Percentiles rank a stretch among this genome's conserved stretches.
Evolutionary conservation across 2,329 filamentous ascomycete genomes (phyloP).

Genomic region (Dactylonectria macrodidyma): DNA sequence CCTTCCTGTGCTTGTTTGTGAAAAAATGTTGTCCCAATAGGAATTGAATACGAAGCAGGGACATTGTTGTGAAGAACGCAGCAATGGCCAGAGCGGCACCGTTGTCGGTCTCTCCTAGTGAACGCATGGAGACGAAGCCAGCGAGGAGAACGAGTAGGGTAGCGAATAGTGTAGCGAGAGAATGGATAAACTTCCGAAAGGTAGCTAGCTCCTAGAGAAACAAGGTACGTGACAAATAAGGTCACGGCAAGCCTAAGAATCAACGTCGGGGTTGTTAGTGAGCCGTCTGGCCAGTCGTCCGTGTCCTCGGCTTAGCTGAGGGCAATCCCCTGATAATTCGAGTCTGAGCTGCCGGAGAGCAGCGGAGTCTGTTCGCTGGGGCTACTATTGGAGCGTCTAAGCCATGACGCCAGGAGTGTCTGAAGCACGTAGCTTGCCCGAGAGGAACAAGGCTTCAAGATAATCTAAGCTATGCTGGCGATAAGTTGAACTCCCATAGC

Average conservation of each 20-base stretch:
- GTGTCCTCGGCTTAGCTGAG: background rate
- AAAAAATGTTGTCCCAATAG: background rate
- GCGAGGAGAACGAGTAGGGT: conserved; percentile 1
- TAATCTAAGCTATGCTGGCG: conserved; percentile 69
- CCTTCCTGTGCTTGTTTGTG: background rate
- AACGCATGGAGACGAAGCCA: conserved; percentile 11
- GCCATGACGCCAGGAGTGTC: no score
- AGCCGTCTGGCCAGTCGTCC: conserved; percentile 1
- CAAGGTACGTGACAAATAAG: background rate
- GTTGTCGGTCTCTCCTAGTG: conserved; percentile 16
- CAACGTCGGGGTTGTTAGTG: background rate
- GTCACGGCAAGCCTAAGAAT: background rate
- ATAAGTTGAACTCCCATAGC: conserved; percentile 93
- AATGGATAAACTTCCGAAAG: conserved; percentile 1
- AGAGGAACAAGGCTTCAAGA: background rate
- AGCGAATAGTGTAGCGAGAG: conserved; percentile 2
- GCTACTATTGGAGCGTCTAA: no score
- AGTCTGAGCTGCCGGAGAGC: background rate
- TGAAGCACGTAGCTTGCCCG: background rate
- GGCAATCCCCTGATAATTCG: no score
- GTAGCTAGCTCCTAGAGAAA: background rate
- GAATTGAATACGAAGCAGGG: background rate
- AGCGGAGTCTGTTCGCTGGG: background rate
- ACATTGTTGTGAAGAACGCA: background rate
- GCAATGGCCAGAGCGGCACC: conserved; percentile 13